Evolutionary conservation across 495 filamentous ascomycete genomes (phyloP).

Genomic region (Delitschia confertaspora): DNA sequence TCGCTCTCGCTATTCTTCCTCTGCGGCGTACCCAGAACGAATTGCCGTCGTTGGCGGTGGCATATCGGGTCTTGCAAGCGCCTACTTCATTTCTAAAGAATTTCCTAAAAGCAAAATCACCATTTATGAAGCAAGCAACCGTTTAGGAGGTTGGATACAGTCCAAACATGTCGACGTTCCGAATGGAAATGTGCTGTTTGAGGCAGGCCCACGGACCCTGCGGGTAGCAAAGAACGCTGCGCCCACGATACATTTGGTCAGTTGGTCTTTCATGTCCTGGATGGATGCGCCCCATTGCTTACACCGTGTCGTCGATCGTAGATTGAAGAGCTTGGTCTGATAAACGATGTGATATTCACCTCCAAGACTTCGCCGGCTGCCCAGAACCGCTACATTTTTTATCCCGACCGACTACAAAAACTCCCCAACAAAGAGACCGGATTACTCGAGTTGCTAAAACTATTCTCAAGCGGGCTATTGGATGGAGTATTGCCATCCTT

Average conservation of each 20-base stretch:
- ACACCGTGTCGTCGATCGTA: constrained; percentile 28
- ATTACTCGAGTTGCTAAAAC: not conserved
- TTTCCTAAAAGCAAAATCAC: constrained; percentile 57
- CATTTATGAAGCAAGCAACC: constrained; percentile 61
- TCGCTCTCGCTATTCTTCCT: constrained; percentile 8
- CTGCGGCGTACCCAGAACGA: constrained; percentile 26
- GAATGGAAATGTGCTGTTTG: constrained; percentile 58
- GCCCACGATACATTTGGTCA: constrained; percentile 13
- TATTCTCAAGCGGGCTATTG: constrained; percentile 16
- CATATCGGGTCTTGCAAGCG: constrained; percentile 78
- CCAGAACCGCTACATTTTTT: constrained; percentile 77
- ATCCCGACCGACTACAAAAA: constrained; percentile 75
- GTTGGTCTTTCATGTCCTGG: too few relatives aligned
- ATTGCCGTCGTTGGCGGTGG: constrained; percentile 79
- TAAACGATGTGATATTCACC: constrained; percentile 53
- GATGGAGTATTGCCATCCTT: constrained; percentile 31
- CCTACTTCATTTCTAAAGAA: constrained; percentile 59
- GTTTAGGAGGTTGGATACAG: constrained; percentile 77
- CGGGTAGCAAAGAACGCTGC: constrained; percentile 40
- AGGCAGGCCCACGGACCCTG: constrained; percentile 77
- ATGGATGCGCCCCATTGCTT: too few relatives aligned
- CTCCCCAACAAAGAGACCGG: constrained; percentile 41
- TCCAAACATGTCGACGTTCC: constrained; percentile 57
- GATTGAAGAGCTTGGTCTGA: constrained; percentile 56
- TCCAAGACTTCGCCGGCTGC: constrained; percentile 42